Conservation (phyloP, 768 basidiomycete species). For the Lentinula edodes region DNA sequence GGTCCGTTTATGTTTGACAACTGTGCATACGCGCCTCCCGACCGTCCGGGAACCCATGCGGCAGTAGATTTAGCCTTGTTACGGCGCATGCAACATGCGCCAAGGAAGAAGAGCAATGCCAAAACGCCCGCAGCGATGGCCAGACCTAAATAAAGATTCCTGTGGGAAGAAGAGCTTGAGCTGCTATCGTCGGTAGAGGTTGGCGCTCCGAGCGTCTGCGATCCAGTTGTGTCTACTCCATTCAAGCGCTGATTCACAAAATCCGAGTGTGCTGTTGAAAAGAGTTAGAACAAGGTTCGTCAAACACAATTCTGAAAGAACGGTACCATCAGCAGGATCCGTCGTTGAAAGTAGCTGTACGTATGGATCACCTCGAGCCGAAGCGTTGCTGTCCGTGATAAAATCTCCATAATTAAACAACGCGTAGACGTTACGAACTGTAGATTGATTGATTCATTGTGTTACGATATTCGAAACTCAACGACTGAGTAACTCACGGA, state of each 20-base stretch:
- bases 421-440: conserved; percentile 64
- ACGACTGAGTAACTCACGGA: conserved; percentile 37
- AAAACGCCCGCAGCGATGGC: conserved; percentile 4
- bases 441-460: not conserved
- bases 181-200: not conserved
- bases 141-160: not conserved
- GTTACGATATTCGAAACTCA: conserved; percentile 1
- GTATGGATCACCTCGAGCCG: conserved; percentile 40
- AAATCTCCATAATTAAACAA: conserved; percentile 64
- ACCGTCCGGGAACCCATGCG: not conserved
- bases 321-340: conserved; percentile 32
- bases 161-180: not conserved
- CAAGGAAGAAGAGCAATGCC: not conserved
- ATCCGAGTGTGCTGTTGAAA: conserved; percentile 26
- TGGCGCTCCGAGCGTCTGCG: conserved; percentile 7
- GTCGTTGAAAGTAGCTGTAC: conserved; percentile 61
- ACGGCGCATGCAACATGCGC: conserved; percentile 3
- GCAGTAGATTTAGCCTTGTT: not conserved
- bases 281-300: not conserved
- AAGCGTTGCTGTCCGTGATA: conserved; percentile 33
- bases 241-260: conserved; percentile 29
- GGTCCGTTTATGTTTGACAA: not conserved
- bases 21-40: conserved; percentile 3
- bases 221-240: conserved; percentile 23
- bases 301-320: conserved; percentile 7